Conservation (phyloP, 305 asterid genomes). For the Fraxinus sp. region DNA sequence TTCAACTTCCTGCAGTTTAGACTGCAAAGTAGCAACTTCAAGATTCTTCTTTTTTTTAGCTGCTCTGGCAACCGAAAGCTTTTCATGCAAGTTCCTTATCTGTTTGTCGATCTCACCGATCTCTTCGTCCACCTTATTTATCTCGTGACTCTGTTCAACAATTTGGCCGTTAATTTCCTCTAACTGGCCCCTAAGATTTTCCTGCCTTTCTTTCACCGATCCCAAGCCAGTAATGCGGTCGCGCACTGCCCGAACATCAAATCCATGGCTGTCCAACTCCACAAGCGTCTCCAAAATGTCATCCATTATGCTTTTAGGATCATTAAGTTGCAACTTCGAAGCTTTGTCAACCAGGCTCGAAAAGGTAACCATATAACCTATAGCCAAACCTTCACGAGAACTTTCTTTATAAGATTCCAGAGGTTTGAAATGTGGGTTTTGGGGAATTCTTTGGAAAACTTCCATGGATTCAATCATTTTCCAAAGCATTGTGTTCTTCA, state of each 20-base stretch:
- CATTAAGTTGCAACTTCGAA: slow-evolving; percentile 40
- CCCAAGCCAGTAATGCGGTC: slow-evolving; percentile 36
- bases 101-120: slow-evolving; percentile 40
- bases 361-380: slow-evolving; percentile 70
- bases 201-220: slow-evolving; percentile 37
- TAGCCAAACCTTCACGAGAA: slow-evolving; percentile 72
- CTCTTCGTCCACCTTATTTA: slow-evolving; percentile 36
- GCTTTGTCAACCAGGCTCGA: slow-evolving; percentile 51
- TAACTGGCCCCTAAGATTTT: slow-evolving; percentile 29
- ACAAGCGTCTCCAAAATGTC: slow-evolving; percentile 55
- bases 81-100: slow-evolving; percentile 42
- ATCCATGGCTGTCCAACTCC: slow-evolving; percentile 68
- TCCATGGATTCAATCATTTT: slow-evolving; percentile 64
- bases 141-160: slow-evolving; percentile 24
- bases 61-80: slow-evolving; percentile 30
- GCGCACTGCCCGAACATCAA: slow-evolving; percentile 40
- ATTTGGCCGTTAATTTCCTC: slow-evolving; percentile 36
- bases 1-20: slow-evolving; percentile 30
- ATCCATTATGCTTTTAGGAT: slow-evolving; percentile 39
- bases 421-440: slow-evolving; percentile 76
- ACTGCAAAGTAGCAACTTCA: slow-evolving; percentile 38
- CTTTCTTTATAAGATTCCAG: slow-evolving; percentile 44
- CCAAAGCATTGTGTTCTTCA: slow-evolving; percentile 59
- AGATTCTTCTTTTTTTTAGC: slow-evolving; percentile 34
- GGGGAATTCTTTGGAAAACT: slow-evolving; percentile 60